Evolutionary conservation across 192 early-diverging fungal genomes (phyloP).

Genomic region (Linnemannia elongata): DNA sequence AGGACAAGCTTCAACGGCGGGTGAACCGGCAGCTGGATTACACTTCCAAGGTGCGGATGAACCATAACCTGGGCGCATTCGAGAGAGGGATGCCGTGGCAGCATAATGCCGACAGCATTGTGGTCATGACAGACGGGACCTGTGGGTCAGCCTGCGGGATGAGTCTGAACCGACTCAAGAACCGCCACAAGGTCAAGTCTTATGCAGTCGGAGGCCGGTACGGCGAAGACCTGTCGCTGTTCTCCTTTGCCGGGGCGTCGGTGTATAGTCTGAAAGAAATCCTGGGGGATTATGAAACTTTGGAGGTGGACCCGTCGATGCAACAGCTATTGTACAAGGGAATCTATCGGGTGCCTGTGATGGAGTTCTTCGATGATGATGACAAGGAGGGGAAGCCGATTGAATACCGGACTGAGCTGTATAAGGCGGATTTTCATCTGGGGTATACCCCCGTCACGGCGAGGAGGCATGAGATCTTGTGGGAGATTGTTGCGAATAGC

Average conservation of each 20-base stretch:
- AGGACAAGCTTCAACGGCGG: slow-evolving; percentile 17
- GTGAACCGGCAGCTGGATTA: slow-evolving; percentile 8
- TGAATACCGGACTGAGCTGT: slow-evolving; percentile 39
- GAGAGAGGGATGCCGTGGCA: slow-evolving; percentile 45
- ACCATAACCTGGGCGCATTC: slow-evolving; percentile 35
- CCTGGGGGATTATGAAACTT: slow-evolving; percentile 16
- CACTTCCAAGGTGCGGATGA: slow-evolving; percentile 28
- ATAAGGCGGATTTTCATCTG: slow-evolving; percentile 43
- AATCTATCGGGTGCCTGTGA: slow-evolving; percentile 43
- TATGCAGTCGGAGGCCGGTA: slow-evolving; percentile 42
- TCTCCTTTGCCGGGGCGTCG: slow-evolving; percentile 44
- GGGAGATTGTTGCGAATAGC: slow-evolving; percentile 50
- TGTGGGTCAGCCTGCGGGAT: slow-evolving; percentile 55
- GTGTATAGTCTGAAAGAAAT: slow-evolving; percentile 35
- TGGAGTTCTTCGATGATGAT: slow-evolving; percentile 39
- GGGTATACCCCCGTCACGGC: slow-evolving; percentile 38
- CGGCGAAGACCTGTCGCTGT: slow-evolving; percentile 33
- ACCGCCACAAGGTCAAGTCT: slow-evolving; percentile 37
- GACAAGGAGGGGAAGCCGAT: slow-evolving; percentile 13
- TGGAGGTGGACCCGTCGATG: slow-evolving; percentile 43
- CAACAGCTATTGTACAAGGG: slow-evolving; percentile 31
- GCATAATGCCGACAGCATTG: slow-evolving; percentile 27
- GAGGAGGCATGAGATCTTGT: slow-evolving; percentile 34
- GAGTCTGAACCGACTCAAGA: slow-evolving; percentile 53
- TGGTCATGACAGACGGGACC: slow-evolving; percentile 40